These are phyloP conservation scores for Canna indica DNA, from an alignment of 176 grass and related monocot genomes.

Conservation along the genomic window DNA sequence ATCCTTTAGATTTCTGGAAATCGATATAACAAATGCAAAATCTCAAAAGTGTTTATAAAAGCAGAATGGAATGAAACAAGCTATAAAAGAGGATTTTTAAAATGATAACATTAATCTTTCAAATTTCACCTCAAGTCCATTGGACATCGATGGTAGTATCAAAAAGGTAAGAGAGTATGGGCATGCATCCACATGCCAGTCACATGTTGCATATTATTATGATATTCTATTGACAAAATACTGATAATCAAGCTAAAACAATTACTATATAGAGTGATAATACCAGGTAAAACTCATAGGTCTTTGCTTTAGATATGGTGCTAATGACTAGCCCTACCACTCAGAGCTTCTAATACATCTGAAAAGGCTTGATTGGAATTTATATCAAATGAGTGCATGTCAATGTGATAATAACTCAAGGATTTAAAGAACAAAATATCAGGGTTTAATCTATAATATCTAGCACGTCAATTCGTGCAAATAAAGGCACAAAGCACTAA, in stretches of 20 bases:
- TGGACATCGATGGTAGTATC: neutral
- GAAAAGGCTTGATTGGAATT: neutral
- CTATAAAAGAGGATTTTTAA: neutral
- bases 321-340: neutral
- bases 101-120: neutral
- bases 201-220: neutral
- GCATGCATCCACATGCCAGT: neutral
- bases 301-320: neutral
- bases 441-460: too few relatives aligned
- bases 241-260: too few relatives aligned
- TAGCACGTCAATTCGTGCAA: neutral
- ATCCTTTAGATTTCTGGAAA: neutral
- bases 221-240: too few relatives aligned
- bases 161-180: neutral
- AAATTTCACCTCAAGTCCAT: neutral
- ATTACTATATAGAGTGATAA: neutral
- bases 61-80: neutral
- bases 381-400: neutral
- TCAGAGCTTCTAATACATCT: neutral
- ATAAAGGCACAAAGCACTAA: neutral
- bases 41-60: neutral
- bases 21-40: neutral
- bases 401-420: too few relatives aligned
- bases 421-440: too few relatives aligned
- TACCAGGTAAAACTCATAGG: neutral